A percentile compares a stretch with the other conserved stretches of the same genome.
phyloP scores from a whole-genome alignment of 2,329 filamentous ascomycete species.

The Epichloe amarillans region DNA sequence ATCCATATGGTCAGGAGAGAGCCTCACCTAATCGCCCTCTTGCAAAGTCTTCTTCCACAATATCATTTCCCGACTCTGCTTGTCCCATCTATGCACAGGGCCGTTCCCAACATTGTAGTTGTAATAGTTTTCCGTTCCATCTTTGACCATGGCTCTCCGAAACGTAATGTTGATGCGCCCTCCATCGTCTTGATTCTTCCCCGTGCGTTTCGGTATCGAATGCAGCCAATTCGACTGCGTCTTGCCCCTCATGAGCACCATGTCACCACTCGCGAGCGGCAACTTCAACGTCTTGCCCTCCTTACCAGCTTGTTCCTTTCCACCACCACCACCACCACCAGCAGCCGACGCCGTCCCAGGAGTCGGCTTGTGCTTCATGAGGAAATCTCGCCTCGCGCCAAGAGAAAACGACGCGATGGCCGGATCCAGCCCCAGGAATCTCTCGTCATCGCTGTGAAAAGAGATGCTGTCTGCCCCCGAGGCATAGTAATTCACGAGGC shows the following conservation, averaged over 20 bases:
- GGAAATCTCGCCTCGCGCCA: slow-evolving; percentile 59
- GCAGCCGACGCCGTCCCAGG: slow-evolving; percentile 15
- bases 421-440: slow-evolving; percentile 56
- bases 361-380: slow-evolving; percentile 64
- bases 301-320: slow-evolving; percentile 7
- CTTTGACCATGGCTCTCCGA: slow-evolving; percentile 54
- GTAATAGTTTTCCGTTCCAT: slow-evolving; percentile 72
- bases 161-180: slow-evolving; percentile 70
- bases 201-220: slow-evolving; percentile 61
- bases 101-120: slow-evolving; percentile 68
- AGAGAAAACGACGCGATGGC: slow-evolving; percentile 64
- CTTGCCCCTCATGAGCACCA: slow-evolving; percentile 63
- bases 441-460: slow-evolving; percentile 71
- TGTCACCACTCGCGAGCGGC: slow-evolving; percentile 53
- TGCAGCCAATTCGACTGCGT: slow-evolving; percentile 72
- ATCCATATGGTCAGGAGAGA: background rate
- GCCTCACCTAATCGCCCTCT: background rate
- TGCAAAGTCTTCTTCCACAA: slow-evolving; percentile 17
- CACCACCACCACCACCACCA: slow-evolving; percentile 10
- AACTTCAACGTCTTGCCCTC: slow-evolving; percentile 31
- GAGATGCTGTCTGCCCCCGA: slow-evolving; percentile 62
- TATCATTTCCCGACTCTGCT: slow-evolving; percentile 34
- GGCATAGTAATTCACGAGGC: slow-evolving; percentile 75
- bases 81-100: slow-evolving; percentile 55
- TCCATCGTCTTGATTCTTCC: slow-evolving; percentile 47